Base-by-base conservation (phyloP, 2,329 filamentous ascomycete species). In the Epichloe brachyelytri region DNA sequence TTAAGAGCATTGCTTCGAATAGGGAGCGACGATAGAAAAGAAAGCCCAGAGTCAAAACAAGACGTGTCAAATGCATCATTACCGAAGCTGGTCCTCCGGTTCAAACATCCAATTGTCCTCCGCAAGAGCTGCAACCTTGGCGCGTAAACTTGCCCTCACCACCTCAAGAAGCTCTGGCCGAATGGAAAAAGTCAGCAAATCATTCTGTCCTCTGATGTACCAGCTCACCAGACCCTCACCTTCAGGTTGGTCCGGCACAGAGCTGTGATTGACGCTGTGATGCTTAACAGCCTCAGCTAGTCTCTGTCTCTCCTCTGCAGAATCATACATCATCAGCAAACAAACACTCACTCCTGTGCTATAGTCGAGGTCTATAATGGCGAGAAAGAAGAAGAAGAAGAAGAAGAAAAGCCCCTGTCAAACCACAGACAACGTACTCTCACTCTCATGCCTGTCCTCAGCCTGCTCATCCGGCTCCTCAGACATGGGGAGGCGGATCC, bases 51-150 rank as follows among this genome's bases (percentile, higher is more conserved):
- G 33, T 43, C 39, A 36, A 36, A n/a, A 33, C 34, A 37, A 46
- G 14, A 22, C 34, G 37, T 22, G 20, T 22, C 37, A 50, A 45
- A 56, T 12, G 15, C 22, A n/a, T 63, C 58, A 63, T 52, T 60
- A 61, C 39, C 70, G 70, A 41, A 66, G 65, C 54, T 74, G 69
- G 50, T 79, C 75, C 59, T 88, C 85, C 2, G 79, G 72, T 64
- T 90, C 87, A 67, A 86, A 95, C 83, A 95, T 94, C 89, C 89
- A 95, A 60, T 83, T 86, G 61, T 95, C 89, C 48, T 93, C 86
- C 20, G 86, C 78, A 47, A 95, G 69, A 14, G 83, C 80, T 15
- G 79, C 77, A 2, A 89, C 84, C 63, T 88, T 88, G 53, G 79
- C 79, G 57, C 80, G 75, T 50, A 94, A 70, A 63, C 83, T 89